These are phyloP conservation scores for Aspergillus eucalypticola DNA, from an alignment of 2,329 filamentous ascomycete genomes.

Conservation along the genomic window DNA sequence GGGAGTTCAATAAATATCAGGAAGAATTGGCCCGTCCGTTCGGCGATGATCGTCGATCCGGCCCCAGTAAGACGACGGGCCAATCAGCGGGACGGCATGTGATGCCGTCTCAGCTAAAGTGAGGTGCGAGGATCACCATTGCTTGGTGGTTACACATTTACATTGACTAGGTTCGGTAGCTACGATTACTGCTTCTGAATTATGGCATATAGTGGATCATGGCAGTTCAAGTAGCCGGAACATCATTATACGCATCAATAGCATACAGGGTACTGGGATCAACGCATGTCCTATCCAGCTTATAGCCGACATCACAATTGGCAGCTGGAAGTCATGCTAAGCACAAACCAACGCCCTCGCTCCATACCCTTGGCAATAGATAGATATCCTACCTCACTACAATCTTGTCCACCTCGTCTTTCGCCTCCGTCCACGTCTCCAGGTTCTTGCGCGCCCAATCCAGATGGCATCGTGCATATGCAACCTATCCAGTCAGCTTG, in stretches of 20 bases:
- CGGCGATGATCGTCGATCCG: no score
- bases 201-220: no score
- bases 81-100: no score
- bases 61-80: no score
- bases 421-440: conserved; percentile 90
- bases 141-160: no score
- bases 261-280: not conserved
- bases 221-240: not conserved
- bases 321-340: not conserved
- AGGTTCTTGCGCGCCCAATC: conserved; percentile 92
- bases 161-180: no score
- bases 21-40: no score
- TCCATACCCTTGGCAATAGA: not conserved
- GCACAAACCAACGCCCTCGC: conserved; percentile 5
- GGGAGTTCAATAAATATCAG: no score
- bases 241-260: not conserved
- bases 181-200: no score
- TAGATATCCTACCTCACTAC: conserved; percentile 41
- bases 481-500: conserved; percentile 60
- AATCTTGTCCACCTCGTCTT: conserved; percentile 85
- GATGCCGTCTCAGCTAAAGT: no score
- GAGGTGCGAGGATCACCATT: no score
- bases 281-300: not conserved
- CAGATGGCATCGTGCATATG: conserved; percentile 88
- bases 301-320: not conserved